phyloP scores from a whole-genome alignment of 1,284 basidiomycete genomes.

The Microbotryum silenes-acaulis region DNA sequence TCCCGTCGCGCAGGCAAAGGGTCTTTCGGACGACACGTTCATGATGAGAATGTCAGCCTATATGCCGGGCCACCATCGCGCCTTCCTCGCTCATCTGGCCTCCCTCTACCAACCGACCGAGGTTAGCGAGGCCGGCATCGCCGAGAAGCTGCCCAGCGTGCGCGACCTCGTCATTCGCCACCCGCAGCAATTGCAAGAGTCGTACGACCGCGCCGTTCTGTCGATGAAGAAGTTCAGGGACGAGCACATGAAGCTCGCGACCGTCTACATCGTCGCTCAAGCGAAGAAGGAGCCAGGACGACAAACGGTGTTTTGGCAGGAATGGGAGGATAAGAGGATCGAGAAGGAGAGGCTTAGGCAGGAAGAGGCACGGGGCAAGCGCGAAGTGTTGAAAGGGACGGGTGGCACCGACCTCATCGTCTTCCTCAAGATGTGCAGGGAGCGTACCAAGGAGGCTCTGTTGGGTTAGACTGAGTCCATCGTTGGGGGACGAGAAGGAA shows the following conservation, averaged over 20 bases:
- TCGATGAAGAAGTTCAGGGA: conserved; percentile 31
- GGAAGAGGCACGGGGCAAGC: conserved; percentile 37
- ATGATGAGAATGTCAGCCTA: conserved; percentile 74
- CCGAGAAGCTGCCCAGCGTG: conserved; percentile 47
- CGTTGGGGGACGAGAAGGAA: no score
- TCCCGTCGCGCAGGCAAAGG: neutral
- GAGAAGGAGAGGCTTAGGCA: conserved; percentile 35
- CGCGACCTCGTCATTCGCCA: conserved; percentile 36
- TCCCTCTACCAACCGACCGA: conserved; percentile 43
- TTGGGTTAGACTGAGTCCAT: conserved; percentile 1
- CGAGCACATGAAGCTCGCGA: conserved; percentile 24
- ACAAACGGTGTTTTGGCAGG: conserved; percentile 60
- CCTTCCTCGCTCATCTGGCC: conserved; percentile 70
- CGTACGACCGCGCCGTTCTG: conserved; percentile 22
- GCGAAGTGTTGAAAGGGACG: conserved; percentile 61
- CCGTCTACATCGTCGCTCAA: conserved; percentile 30
- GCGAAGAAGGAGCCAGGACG: conserved; percentile 36
- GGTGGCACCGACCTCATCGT: conserved; percentile 75
- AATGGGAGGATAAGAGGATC: conserved; percentile 50
- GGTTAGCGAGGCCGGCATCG: conserved; percentile 44
- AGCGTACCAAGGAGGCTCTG: conserved; percentile 50
- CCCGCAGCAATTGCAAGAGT: conserved; percentile 33
- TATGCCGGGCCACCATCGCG: conserved; percentile 85
- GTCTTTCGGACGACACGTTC: conserved; percentile 47
- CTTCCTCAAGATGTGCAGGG: conserved; percentile 71